Conservation (phyloP, 208 protist genomes). For the Acanthamoeba polyphaga region DNA sequence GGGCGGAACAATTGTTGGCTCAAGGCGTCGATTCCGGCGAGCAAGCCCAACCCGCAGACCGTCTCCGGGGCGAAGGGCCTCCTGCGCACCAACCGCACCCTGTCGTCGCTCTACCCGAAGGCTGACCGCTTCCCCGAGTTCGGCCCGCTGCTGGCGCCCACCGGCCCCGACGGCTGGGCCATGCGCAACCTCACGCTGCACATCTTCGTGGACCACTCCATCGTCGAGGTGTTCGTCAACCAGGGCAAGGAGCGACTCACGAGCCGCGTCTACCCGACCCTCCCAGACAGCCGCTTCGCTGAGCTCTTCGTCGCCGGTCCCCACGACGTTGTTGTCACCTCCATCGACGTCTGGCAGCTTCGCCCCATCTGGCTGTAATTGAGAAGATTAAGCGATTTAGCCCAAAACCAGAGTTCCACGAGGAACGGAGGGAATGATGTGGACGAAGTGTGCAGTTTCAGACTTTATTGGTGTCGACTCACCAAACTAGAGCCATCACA, state of each 20-base stretch:
- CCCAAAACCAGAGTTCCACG: too few species aligned
- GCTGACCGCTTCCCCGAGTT: slow-evolving; percentile 24
- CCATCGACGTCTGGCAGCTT: slow-evolving; percentile 30
- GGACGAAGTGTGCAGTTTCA: too few species aligned
- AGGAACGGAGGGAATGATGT: too few species aligned
- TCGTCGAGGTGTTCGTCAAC: slow-evolving; percentile 34
- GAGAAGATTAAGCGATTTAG: too few species aligned
- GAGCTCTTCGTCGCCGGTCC: not conserved
- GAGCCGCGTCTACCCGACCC: not conserved
- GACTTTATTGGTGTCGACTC: too few species aligned
- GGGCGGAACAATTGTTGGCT: slow-evolving; percentile 41
- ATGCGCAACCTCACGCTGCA: not conserved
- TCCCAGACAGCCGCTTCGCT: not conserved
- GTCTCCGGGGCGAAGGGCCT: not conserved
- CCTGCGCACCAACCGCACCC: not conserved
- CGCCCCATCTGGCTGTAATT: not conserved
- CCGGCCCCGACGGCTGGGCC: not conserved
- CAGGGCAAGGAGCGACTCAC: not conserved
- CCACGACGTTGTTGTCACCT: not conserved
- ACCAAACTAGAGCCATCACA: too few species aligned
- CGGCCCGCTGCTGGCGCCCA: not conserved
- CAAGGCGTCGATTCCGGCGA: not conserved
- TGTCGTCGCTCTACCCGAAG: slow-evolving; percentile 49
- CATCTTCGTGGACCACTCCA: slow-evolving; percentile 59
- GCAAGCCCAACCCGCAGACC: not conserved